Evolutionary conservation across 2,329 filamentous ascomycete species (phyloP).

Genomic region (Paecilomyces dactylethromorphus): DNA sequence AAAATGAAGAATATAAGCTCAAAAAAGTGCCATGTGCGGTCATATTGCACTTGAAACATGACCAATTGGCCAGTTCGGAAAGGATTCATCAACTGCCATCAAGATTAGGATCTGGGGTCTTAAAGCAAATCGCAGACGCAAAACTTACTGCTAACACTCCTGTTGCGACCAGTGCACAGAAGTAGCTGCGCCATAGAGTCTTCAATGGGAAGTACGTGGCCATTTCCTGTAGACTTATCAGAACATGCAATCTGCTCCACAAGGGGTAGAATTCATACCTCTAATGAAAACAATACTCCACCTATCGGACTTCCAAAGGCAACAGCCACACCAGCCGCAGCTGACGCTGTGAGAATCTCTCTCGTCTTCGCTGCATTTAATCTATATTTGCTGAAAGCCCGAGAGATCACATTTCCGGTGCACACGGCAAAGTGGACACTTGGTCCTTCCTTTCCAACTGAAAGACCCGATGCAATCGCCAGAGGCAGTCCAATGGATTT

Average conservation of each 20-base stretch:
- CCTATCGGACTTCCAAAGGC: slow-evolving; percentile 97
- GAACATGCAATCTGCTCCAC: neutral
- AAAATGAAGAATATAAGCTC: slow-evolving; percentile 88
- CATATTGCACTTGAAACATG: slow-evolving; percentile 98
- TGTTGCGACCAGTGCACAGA: slow-evolving; percentile 91
- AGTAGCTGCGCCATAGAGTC: slow-evolving; percentile 96
- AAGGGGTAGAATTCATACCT: slow-evolving; percentile 40
- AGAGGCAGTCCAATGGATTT: slow-evolving; percentile 88
- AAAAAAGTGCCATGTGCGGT: slow-evolving; percentile 96
- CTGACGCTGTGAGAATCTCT: slow-evolving; percentile 90
- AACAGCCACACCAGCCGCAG: slow-evolving; percentile 89
- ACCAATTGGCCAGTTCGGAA: slow-evolving; percentile 95
- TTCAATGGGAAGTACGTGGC: slow-evolving; percentile 93
- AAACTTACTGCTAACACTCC: slow-evolving; percentile 66
- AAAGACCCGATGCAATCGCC: slow-evolving; percentile 87
- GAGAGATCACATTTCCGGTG: slow-evolving; percentile 91
- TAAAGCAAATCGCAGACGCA: neutral
- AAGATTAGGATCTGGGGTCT: neutral
- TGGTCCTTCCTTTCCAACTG: slow-evolving; percentile 93
- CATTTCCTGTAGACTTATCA: slow-evolving; percentile 60
- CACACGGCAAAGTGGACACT: slow-evolving; percentile 99
- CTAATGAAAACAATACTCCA: slow-evolving; percentile 89
- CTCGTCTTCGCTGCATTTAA: slow-evolving; percentile 88
- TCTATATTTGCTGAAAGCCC: slow-evolving; percentile 86
- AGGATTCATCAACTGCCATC: slow-evolving; percentile 74